These are phyloP conservation scores for Penicillium sp. DNA, from an alignment of 2,329 filamentous ascomycete species.

Conservation along the genomic window DNA sequence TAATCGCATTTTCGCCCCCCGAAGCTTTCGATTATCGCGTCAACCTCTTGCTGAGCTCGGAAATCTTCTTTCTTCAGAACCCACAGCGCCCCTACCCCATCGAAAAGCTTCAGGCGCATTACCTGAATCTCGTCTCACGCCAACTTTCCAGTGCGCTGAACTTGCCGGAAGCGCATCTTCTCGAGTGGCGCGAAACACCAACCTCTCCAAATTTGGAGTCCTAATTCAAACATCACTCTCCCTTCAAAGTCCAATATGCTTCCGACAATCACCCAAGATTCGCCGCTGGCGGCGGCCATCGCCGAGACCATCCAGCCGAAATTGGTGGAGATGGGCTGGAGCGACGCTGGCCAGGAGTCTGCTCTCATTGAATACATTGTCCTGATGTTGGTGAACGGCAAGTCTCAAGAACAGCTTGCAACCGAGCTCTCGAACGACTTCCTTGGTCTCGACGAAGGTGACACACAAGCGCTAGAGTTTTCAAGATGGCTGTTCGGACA, in stretches of 20 bases:
- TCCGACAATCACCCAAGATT: conserved; percentile 69
- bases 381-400: conserved; percentile 94
- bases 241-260: conserved; percentile 14
- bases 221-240: background rate
- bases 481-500: conserved; percentile 92
- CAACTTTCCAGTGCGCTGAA: background rate
- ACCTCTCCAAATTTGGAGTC: background rate
- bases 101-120: background rate
- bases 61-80: background rate
- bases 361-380: conserved; percentile 95
- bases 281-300: conserved; percentile 80
- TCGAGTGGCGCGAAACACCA: background rate
- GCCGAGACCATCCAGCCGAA: conserved; percentile 83
- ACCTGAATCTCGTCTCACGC: background rate
- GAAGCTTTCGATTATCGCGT: background rate
- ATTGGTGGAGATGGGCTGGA: conserved; percentile 90
- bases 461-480: conserved; percentile 78
- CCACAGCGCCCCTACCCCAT: background rate
- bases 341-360: conserved; percentile 73
- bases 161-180: background rate
- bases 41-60: background rate
- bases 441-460: conserved; percentile 76
- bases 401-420: conserved; percentile 85
- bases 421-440: conserved; percentile 84
- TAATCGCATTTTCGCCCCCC: background rate